Base-by-base conservation (phyloP, 805 yeast species). In the Pichia ethanolica region DNA sequence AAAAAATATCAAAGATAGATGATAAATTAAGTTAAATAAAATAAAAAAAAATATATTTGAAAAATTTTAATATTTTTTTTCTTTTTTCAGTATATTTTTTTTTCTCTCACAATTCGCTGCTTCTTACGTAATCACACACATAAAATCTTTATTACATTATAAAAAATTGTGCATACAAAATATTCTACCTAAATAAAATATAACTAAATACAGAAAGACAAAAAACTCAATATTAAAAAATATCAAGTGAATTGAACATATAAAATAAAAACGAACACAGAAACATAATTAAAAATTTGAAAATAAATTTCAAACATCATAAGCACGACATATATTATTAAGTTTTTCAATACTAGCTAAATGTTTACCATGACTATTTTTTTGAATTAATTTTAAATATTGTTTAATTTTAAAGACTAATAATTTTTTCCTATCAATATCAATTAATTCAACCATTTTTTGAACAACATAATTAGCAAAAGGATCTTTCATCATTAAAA, bases 401-500 rank as follows among this genome's bases (percentile, higher is more conserved):
- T 87, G 88, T 68, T 83, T 79, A 54, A 91, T 86, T 58, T 85
- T 83, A 50, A 77, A 71, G 45, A 89, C 88, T 53, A 93, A 73
- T 33, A 80, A 64, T 45, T 73, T 81, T 67, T 86, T 83, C 59
- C 86, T 86, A 35, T 74, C 74, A 42, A 85, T 85, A 53, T 78
- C 79, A 38, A 90, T 78, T 3, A 86, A 84, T 53, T 88, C 96
- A 39, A 93, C 90, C 59, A 93, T 75, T 65, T 91, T 90, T 67
- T 93, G 99, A 45, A 93, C 89, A 43, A 93, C 99, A 63, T 93
- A 93, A 67, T 93, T 93, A 27, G 98, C 99, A 69, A 85, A 93
- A 65, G 93, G 98, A 66, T 93, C 99, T 64, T 88, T 88, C 89
- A 93, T 89, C 98, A 93, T 90, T 51, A 84, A 72, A 27, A 90